These are phyloP conservation scores for Quercus mongolica DNA, from an alignment of 306 rosid genomes.

Conservation along the genomic window DNA sequence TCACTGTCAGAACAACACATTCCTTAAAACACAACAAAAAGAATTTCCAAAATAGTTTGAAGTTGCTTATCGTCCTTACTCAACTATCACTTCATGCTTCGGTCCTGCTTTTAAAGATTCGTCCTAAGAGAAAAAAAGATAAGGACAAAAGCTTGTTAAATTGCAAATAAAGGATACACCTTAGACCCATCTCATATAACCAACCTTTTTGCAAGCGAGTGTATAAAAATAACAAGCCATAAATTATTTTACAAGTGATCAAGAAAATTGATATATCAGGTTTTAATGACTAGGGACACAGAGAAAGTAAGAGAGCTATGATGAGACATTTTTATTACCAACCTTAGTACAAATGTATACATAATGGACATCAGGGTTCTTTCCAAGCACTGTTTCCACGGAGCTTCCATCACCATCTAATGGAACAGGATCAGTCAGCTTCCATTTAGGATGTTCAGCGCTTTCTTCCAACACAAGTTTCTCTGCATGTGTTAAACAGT, in stretches of 20 bases:
- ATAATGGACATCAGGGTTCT: slow-evolving; percentile 69
- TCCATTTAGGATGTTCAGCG: slow-evolving; percentile 53
- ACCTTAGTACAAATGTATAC: slow-evolving; percentile 78
- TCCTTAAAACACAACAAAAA: background rate
- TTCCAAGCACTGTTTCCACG: slow-evolving; percentile 58
- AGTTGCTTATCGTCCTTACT: background rate
- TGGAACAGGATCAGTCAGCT: slow-evolving; percentile 69
- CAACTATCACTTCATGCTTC: background rate
- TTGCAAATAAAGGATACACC: background rate
- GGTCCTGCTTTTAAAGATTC: background rate
- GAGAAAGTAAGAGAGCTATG: background rate
- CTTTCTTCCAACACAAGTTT: slow-evolving; percentile 55
- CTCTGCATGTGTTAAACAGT: slow-evolving; percentile 38
- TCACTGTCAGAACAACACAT: background rate
- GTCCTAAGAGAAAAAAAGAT: background rate
- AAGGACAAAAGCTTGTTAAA: background rate
- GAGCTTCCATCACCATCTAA: slow-evolving; percentile 57
- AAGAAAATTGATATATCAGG: background rate
- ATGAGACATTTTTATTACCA: slow-evolving; percentile 10
- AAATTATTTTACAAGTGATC: background rate
- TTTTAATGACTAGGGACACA: background rate
- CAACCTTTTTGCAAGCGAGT: background rate
- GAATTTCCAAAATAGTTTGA: background rate
- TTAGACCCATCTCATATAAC: background rate
- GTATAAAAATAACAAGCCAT: background rate